Percentiles rank a stretch among this genome's conserved stretches.
These are phyloP conservation scores for Kurtzmaniella quercitrusa DNA, from an alignment of 1,139 yeast genomes.

Conservation along the genomic window DNA sequence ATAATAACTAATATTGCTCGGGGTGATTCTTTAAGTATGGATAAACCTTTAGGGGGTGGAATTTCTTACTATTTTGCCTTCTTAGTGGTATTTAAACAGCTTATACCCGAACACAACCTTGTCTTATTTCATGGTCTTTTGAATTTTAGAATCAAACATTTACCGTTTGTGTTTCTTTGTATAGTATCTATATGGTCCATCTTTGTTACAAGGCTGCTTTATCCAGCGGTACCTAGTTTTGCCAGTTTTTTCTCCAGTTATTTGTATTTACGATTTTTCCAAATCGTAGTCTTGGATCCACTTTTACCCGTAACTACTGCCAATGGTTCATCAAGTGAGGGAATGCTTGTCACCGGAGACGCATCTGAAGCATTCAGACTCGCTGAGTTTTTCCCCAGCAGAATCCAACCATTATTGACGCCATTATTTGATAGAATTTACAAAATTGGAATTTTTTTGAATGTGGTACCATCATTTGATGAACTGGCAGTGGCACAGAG, in stretches of 20 bases:
- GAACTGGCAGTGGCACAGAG: constrained; percentile 70
- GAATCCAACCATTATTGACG: constrained; percentile 47
- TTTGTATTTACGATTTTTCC: constrained; percentile 74
- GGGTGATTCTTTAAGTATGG: constrained; percentile 36
- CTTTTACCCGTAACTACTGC: constrained; percentile 35
- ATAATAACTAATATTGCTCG: constrained; percentile 36
- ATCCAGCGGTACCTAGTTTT: constrained; percentile 64
- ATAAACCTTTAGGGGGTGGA: constrained; percentile 64
- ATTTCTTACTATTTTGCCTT: constrained; percentile 69
- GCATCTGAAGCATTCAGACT: constrained; percentile 87
- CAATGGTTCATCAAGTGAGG: constrained; percentile 17
- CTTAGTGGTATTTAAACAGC: constrained; percentile 81
- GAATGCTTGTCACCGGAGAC: constrained; percentile 59
- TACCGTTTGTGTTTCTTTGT: constrained; percentile 60
- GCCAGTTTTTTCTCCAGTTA: constrained; percentile 68
- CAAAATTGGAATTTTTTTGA: constrained; percentile 49
- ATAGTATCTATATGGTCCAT: constrained; percentile 44
- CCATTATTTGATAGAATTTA: constrained; percentile 54
- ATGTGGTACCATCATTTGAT: constrained; percentile 62
- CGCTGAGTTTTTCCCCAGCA: constrained; percentile 74
- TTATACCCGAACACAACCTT: constrained; percentile 84
- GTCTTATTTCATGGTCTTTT: constrained; percentile 59
- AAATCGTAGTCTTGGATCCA: constrained; percentile 38
- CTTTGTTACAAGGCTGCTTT: constrained; percentile 29
- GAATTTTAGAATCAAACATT: constrained; percentile 66